A percentile compares a stretch with the other conserved stretches of the same genome.
Evolutionary conservation across 371 early-diverging fungal genomes (phyloP).

Genomic region (Circinella minor): DNA sequence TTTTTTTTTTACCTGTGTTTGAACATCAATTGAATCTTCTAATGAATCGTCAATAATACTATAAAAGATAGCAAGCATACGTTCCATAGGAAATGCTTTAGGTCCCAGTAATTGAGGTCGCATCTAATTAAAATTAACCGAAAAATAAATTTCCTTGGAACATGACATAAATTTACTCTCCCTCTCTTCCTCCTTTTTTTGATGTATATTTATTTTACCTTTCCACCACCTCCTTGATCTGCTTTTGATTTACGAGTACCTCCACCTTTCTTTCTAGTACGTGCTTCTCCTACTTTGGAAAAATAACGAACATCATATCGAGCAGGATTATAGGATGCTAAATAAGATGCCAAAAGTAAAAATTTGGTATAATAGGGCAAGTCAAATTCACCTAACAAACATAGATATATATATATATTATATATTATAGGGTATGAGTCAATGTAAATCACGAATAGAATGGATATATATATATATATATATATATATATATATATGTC

Average conservation of each 20-base stretch:
- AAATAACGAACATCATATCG: conserved; percentile 86
- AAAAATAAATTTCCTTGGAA: not conserved
- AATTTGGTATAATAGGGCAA: conserved; percentile 84
- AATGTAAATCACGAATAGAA: too few species aligned
- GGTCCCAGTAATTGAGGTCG: conserved; percentile 92
- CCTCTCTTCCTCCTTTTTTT: not conserved
- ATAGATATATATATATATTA: too few species aligned
- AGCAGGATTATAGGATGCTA: conserved; percentile 94
- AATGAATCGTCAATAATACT: conserved; percentile 77
- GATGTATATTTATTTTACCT: conserved; percentile 22
- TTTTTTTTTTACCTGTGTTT: conserved; percentile 67
- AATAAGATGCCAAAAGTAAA: conserved; percentile 84
- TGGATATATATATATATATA: too few species aligned
- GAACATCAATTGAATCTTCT: conserved; percentile 78
- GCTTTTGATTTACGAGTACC: conserved; percentile 46
- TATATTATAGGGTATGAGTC: too few species aligned
- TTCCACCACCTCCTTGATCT: conserved; percentile 50
- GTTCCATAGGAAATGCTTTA: conserved; percentile 87
- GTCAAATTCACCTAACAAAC: conserved; percentile 53
- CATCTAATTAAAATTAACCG: conserved; percentile 41
- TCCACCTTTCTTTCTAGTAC: conserved; percentile 56
- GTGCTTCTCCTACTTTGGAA: conserved; percentile 60
- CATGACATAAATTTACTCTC: not conserved
- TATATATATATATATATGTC: too few species aligned
- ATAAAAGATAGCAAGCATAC: conserved; percentile 95